Conservation (phyloP, 2,329 filamentous ascomycete genomes). For the Colletotrichum tabaci region DNA sequence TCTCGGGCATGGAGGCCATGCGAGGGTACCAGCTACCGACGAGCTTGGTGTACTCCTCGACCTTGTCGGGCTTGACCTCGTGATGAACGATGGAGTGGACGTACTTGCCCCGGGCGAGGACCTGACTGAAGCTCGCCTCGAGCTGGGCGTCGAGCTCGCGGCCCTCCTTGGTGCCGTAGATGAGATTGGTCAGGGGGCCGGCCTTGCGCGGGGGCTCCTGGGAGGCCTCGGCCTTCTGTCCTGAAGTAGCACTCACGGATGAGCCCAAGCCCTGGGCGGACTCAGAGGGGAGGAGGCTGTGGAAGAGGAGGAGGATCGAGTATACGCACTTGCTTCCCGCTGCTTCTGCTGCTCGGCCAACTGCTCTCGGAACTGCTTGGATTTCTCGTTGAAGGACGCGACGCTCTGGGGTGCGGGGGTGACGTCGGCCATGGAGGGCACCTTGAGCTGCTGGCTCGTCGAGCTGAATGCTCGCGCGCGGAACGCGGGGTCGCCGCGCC, state of each 20-base stretch:
- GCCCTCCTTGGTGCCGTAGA: slow-evolving; percentile 97
- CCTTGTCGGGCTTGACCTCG: slow-evolving; percentile 93
- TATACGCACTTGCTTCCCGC: slow-evolving; percentile 85
- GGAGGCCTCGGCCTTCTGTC: slow-evolving; percentile 68
- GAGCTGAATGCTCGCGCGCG: slow-evolving; percentile 70
- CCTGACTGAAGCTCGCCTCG: slow-evolving; percentile 94
- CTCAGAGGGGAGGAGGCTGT: slow-evolving; percentile 57
- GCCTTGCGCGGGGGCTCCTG: slow-evolving; percentile 76
- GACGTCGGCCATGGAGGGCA: slow-evolving; percentile 90
- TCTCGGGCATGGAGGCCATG: slow-evolving; percentile 87
- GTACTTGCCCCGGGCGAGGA: slow-evolving; percentile 96
- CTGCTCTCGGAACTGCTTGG: slow-evolving; percentile 89
- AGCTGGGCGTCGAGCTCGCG: slow-evolving; percentile 95
- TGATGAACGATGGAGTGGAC: slow-evolving; percentile 98
- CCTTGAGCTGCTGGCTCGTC: slow-evolving; percentile 62
- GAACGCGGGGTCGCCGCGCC: slow-evolving; percentile 62
- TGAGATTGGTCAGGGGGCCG: slow-evolving; percentile 85
- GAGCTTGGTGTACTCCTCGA: slow-evolving; percentile 93
- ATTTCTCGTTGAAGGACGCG: slow-evolving; percentile 83
- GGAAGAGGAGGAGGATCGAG: slow-evolving; percentile 48
- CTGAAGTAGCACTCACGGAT: slow-evolving; percentile 74
- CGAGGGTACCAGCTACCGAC: slow-evolving; percentile 93
- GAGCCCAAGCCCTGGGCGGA: slow-evolving; percentile 68
- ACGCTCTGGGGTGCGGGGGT: slow-evolving; percentile 75
- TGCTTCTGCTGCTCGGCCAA: slow-evolving; percentile 83